These are phyloP conservation scores for Pseudisothecium myosuroides DNA, from an alignment of 225 moss, liverwort and hornwort species.

Conservation along the genomic window DNA sequence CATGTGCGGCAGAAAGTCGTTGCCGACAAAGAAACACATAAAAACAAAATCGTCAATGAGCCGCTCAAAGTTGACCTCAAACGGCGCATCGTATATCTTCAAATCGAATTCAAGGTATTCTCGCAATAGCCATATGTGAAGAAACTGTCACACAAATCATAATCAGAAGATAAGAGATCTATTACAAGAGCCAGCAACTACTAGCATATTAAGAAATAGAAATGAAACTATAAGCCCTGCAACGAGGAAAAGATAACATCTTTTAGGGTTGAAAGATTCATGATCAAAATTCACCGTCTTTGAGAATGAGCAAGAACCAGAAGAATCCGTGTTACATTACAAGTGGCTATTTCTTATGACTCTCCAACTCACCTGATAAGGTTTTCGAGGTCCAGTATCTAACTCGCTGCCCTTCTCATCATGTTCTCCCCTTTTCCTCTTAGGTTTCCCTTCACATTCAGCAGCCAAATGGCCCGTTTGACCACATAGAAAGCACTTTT, in stretches of 20 bases:
- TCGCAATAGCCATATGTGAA: conserved; percentile 85
- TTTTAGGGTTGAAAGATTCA: background rate
- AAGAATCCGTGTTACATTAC: background rate
- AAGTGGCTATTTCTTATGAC: background rate
- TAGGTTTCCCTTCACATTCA: conserved; percentile 92
- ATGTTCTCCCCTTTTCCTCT: conserved; percentile 78
- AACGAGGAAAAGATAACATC: background rate
- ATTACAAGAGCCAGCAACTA: background rate
- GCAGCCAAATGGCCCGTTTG: conserved; percentile 88
- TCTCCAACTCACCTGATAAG: conserved; percentile 60
- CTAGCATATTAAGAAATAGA: background rate
- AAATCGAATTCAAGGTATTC: conserved; percentile 91
- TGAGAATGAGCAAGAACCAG: background rate
- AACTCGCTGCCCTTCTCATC: conserved; percentile 70
- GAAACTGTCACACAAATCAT: conserved; percentile 48
- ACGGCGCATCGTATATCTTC: conserved; percentile 47
- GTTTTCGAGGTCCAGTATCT: conserved; percentile 56
- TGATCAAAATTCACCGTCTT: background rate
- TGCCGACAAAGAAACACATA: conserved; percentile 99
- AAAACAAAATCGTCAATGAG: conserved; percentile 95
- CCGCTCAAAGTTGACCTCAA: conserved; percentile 82
- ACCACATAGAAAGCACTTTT: conserved; percentile 91
- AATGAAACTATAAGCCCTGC: background rate
- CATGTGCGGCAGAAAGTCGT: conserved; percentile 98
- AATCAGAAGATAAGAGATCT: background rate